Evolutionary conservation across 257 asterid species (phyloP).

Genomic region (Euphrasia confusa): DNA sequence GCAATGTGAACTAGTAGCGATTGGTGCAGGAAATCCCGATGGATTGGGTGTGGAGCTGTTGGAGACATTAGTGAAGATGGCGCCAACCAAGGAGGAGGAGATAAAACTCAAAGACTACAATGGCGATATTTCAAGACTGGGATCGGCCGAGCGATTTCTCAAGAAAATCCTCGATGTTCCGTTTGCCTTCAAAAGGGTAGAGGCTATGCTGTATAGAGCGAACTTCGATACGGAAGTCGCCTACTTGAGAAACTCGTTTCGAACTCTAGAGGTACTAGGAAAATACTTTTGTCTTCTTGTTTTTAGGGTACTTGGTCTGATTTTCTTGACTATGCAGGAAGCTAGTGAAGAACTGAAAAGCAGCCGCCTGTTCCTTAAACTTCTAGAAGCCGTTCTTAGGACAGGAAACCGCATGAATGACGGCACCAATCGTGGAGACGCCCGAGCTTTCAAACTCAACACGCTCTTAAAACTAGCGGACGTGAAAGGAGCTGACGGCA

Average conservation of each 20-base stretch:
- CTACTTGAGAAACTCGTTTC: slow-evolving; percentile 69
- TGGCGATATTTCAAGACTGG: slow-evolving; percentile 50
- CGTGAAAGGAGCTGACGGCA: slow-evolving; percentile 86
- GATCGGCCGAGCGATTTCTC: too few species aligned
- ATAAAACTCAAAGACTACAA: slow-evolving; percentile 59
- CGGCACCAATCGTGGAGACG: slow-evolving; percentile 85
- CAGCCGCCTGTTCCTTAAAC: slow-evolving; percentile 77
- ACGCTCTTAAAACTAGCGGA: slow-evolving; percentile 76
- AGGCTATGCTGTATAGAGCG: too few species aligned
- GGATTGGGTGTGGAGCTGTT: slow-evolving; percentile 79
- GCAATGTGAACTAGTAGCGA: background rate
- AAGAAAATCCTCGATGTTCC: too few species aligned
- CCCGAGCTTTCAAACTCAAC: slow-evolving; percentile 76
- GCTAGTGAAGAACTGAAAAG: slow-evolving; percentile 85
- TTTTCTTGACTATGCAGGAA: slow-evolving; percentile 39
- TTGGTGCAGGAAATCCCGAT: slow-evolving; percentile 64
- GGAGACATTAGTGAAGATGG: slow-evolving; percentile 91
- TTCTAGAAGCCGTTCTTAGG: slow-evolving; percentile 80
- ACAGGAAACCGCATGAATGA: slow-evolving; percentile 83
- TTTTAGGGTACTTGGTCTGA: background rate
- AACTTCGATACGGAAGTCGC: slow-evolving; percentile 29
- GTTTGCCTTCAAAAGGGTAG: too few species aligned
- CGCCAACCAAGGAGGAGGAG: slow-evolving; percentile 93
- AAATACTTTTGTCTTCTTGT: too few species aligned
- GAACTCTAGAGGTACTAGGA: slow-evolving; percentile 60